Conservation (phyloP, 2,329 filamentous ascomycete species). For the Penicillium verrucosum region DNA sequence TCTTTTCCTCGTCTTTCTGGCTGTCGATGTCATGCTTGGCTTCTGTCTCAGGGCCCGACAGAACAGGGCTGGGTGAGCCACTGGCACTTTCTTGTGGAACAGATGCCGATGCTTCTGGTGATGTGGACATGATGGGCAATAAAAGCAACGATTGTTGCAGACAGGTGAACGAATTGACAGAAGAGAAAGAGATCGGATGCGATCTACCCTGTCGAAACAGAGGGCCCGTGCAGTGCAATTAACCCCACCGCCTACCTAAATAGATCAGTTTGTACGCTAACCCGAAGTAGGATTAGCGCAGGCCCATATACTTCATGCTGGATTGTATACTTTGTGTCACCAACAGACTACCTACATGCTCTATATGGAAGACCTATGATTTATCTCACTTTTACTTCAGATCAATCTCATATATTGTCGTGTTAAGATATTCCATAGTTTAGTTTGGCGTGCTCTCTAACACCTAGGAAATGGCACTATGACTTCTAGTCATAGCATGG, state of each 20-base stretch:
- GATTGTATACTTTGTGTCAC: too few relatives aligned
- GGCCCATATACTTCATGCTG: too few relatives aligned
- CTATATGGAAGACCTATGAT: too few relatives aligned
- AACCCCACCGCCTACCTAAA: background rate
- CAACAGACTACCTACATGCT: too few relatives aligned
- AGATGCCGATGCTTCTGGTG: background rate
- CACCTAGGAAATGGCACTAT: conserved; percentile 25
- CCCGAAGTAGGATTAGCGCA: background rate
- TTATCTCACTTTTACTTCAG: background rate
- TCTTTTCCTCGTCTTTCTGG: conserved; percentile 13
- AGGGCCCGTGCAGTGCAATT: background rate
- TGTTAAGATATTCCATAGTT: too few relatives aligned
- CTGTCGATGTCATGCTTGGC: conserved; percentile 23
- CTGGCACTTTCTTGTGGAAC: conserved; percentile 73
- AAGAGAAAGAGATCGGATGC: background rate
- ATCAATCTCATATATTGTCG: background rate
- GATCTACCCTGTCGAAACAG: background rate
- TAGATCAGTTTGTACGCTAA: background rate
- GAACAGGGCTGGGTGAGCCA: conserved; percentile 84
- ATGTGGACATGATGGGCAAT: conserved; percentile 13
- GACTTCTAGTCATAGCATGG: conserved; percentile 44
- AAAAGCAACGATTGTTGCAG: conserved; percentile 2
- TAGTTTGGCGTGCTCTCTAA: background rate
- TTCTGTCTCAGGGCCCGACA: conserved; percentile 73
- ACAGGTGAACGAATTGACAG: background rate